Percentiles rank a stretch among this genome's conserved stretches.
Evolutionary conservation across 2,329 filamentous ascomycete genomes (phyloP).

Genomic region (Juglanconis oblonga): DNA sequence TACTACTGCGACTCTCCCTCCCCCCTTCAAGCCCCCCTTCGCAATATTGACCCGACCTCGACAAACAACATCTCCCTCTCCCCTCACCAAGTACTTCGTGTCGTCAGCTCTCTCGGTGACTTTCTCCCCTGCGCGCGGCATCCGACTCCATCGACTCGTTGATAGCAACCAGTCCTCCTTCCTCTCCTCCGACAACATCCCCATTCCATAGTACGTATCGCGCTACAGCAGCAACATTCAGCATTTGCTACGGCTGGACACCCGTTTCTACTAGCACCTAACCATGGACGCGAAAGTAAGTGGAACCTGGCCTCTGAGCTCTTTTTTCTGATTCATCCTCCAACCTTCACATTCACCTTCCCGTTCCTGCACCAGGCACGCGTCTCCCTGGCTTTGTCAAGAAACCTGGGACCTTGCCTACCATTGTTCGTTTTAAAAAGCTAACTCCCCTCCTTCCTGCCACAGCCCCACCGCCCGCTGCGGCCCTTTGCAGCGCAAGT

Average conservation of each 20-base stretch:
- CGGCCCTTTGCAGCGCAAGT: constrained; percentile 40
- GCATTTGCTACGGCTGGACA: constrained; percentile 11
- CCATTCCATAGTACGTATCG: constrained; percentile 11
- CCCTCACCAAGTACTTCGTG: not conserved
- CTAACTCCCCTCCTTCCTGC: constrained; percentile 20
- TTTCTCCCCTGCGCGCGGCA: constrained; percentile 1
- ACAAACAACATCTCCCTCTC: not conserved
- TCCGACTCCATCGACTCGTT: not conserved
- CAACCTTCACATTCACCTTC: not conserved
- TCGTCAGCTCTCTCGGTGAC: constrained; percentile 5
- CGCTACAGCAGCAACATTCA: constrained; percentile 18
- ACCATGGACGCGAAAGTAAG: constrained; percentile 42
- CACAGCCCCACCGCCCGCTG: constrained; percentile 66
- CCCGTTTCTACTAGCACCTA: not conserved
- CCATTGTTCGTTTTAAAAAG: not conserved
- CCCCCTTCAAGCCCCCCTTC: not conserved
- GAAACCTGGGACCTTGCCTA: not conserved
- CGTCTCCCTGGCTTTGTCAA: not conserved
- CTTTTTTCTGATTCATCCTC: not conserved
- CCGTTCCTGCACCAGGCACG: too few relatives aligned
- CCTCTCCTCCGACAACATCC: not conserved
- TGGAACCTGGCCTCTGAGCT: constrained; percentile 9
- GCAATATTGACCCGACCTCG: not conserved
- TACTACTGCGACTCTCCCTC: not conserved
- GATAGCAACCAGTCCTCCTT: not conserved